A percentile compares a stretch with the other conserved stretches of the same genome.
phyloP scores from a whole-genome alignment of 805 yeast genomes.

The Brettanomyces sp. region DNA sequence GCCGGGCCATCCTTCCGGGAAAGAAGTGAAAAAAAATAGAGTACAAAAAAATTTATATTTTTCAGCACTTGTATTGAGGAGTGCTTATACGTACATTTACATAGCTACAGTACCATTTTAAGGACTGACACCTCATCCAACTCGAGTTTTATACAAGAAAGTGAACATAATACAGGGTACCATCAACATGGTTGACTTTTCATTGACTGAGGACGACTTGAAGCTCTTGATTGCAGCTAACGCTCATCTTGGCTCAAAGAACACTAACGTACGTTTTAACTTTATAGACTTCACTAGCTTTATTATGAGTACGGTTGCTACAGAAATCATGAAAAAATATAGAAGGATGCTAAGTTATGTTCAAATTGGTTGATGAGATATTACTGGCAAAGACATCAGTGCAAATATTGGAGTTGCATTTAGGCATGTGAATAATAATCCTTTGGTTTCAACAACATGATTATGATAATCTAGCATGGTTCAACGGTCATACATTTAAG shows the following conservation, averaged over 20 bases:
- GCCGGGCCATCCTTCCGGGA: neutral
- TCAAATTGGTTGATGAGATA: no score
- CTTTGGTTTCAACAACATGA: no score
- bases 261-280: constrained; percentile 83
- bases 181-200: constrained; percentile 28
- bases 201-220: constrained; percentile 88
- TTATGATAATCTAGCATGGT: no score
- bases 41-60: neutral
- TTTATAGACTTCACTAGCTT: no score
- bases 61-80: neutral
- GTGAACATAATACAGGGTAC: constrained; percentile 4
- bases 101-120: neutral
- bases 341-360: no score
- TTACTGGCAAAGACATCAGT: no score
- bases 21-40: neutral
- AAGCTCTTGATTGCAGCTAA: constrained; percentile 99
- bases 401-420: no score
- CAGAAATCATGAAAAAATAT: no score
- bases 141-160: neutral
- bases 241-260: constrained; percentile 99
- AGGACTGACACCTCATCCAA: neutral
- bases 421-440: neutral
- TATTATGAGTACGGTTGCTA: no score
- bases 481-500: no score
- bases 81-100: neutral